Base-by-base conservation (phyloP, 148 eudicot genomes). In the Selenicereus undatus region DNA sequence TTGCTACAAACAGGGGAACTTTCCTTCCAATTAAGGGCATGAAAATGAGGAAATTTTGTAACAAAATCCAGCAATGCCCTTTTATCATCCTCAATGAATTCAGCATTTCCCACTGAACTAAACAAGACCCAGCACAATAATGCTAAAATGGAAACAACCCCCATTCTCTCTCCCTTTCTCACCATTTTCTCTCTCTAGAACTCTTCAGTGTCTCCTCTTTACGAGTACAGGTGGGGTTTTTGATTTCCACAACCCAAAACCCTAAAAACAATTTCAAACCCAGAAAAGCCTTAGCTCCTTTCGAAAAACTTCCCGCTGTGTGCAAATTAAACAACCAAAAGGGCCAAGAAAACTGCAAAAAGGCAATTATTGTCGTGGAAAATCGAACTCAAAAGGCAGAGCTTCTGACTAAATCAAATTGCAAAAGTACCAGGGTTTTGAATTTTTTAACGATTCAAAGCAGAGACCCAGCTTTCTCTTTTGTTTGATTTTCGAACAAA, bases 1-100 rank as follows among this genome's bases (percentile, higher is more conserved):
- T 91, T 81, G 12, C 71, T 79, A 80, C 98, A 95, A 21, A 90
- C 89, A 5, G 91, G 42, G 56, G 74, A 4, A n/a, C 74, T 75
- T n/a, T 81, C 86, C 20, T 80, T 73, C 98, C 96, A 95, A 88
- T 91, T 93, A 71, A 91, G 87, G 76, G 13, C 30, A 8, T 85
- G 88, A 8, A 81, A 79, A 76, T 91, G 97, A 29, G 93, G 90
- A 12, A 90, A 64, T 42, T 84, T 83, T 29, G 48, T 51, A 16
- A 86, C 83, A 74, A 93, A 93, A 84, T 91, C 94, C 18, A 93
- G 82, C 78, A 95, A 84, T 42, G 98, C 97, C 71, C 58, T 87
- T 85, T 90, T 91, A 83, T 94, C 98, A 12, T 83, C 82, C 54
- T 85, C 90, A 35, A 88, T 66, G 4, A 81, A 58, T 72, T 84